These are phyloP conservation scores for Lathyrus oleraceus DNA, from an alignment of 306 rosid species.

Conservation along the genomic window DNA sequence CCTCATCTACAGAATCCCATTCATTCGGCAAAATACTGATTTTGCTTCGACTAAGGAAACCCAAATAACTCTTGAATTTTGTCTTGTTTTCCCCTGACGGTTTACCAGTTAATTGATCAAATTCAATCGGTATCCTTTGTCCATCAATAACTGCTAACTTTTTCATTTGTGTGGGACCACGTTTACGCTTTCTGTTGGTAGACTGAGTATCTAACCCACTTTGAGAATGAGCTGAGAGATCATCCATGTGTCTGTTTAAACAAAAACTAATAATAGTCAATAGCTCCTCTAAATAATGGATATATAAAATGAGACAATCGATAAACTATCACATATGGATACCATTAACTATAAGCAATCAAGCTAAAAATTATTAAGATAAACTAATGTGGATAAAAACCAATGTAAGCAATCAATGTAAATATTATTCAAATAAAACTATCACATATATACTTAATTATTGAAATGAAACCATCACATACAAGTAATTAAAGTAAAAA, in stretches of 20 bases:
- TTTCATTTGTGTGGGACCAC: constrained; percentile 1
- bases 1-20: constrained; percentile 5
- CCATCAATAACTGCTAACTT: background rate
- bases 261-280: background rate
- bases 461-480: no score
- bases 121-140: background rate
- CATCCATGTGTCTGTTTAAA: background rate
- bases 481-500: no score
- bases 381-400: background rate
- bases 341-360: background rate
- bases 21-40: constrained; percentile 3
- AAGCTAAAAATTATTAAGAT: background rate
- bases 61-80: constrained; percentile 7
- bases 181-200: background rate
- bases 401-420: no score
- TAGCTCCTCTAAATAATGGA: background rate
- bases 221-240: background rate
- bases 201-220: background rate
- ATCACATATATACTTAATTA: no score
- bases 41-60: constrained; percentile 10
- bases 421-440: no score
- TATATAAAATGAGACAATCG: background rate
- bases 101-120: background rate
- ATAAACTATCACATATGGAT: background rate
- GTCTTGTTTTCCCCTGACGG: background rate